Evolutionary conservation across 768 basidiomycete genomes (phyloP).

Genomic region (Rubroboletus pulcherrimus): DNA sequence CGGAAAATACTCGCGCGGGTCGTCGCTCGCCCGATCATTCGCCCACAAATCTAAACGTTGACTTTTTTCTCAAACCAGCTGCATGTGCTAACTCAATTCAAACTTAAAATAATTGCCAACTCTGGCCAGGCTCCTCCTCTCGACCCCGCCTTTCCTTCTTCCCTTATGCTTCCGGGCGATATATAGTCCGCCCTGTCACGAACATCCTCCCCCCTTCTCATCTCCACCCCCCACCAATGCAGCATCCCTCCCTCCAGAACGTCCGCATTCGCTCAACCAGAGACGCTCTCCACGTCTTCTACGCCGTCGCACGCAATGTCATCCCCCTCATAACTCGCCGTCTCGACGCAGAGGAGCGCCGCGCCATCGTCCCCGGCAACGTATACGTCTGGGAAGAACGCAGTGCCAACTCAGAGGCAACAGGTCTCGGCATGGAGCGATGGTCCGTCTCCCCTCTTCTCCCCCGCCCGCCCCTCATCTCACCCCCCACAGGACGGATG

Average conservation of each 20-base stretch:
- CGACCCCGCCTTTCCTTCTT: conserved; percentile 17
- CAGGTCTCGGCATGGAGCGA: conserved; percentile 83
- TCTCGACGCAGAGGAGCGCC: conserved; percentile 78
- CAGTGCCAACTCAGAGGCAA: conserved; percentile 75
- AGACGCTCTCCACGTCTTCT: conserved; percentile 79
- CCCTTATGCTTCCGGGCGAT: conserved; percentile 26
- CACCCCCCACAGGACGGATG: conserved; percentile 44
- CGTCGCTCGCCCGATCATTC: conserved; percentile 19
- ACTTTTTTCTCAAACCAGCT: conserved; percentile 2
- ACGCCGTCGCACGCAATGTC: conserved; percentile 64
- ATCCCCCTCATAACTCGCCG: conserved; percentile 78
- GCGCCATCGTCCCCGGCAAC: conserved; percentile 68
- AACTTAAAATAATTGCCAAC: conserved; percentile 50
- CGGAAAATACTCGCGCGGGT: conserved; percentile 4
- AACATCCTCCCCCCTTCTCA: conserved; percentile 23
- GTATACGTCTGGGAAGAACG: conserved; percentile 90
- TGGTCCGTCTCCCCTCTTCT: conserved; percentile 43
- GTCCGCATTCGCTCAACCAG: conserved; percentile 75
- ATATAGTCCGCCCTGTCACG: conserved; percentile 33
- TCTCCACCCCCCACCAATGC: conserved; percentile 42
- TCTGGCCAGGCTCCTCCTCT: conserved; percentile 15
- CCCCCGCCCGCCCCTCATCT: neutral
- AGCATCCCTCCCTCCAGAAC: conserved; percentile 70
- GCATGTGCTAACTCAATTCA: conserved; percentile 48
- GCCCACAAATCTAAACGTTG: conserved; percentile 13